Percentiles rank a stretch among this genome's conserved stretches.
phyloP scores from a whole-genome alignment of 176 grass and related monocot genomes.

The Zoysia japonica region DNA sequence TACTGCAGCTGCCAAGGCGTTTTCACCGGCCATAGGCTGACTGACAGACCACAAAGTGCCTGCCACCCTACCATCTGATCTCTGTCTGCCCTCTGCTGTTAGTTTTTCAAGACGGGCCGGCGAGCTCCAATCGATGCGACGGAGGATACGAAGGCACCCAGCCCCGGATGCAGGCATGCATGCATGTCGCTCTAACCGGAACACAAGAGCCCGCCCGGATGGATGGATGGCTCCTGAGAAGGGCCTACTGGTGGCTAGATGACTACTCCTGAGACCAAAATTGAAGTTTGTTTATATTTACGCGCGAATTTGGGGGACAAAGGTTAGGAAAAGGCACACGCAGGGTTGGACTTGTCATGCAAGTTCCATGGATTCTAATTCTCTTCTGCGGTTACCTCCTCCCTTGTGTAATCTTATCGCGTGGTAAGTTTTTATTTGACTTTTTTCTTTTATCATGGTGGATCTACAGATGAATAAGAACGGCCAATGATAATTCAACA shows the following conservation, averaged over 20 bases:
- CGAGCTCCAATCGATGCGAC: conserved; percentile 16
- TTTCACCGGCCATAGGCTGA: conserved; percentile 36
- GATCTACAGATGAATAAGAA: too few species aligned
- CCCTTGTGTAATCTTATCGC: neutral
- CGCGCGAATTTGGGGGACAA: neutral
- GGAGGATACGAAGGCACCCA: neutral
- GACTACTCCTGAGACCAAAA: neutral
- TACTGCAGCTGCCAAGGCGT: conserved; percentile 13
- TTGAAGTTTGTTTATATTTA: conserved; percentile 7
- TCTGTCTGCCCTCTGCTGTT: conserved; percentile 1
- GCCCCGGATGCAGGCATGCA: conserved; percentile 5
- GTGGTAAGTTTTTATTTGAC: too few species aligned
- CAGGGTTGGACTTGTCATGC: conserved; percentile 26
- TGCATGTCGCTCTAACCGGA: conserved; percentile 35
- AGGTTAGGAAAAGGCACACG: neutral
- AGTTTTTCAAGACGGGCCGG: conserved; percentile 17
- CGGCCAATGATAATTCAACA: too few species aligned
- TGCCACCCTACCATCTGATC: conserved; percentile 29
- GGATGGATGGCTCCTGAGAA: neutral
- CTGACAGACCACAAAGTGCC: conserved; percentile 47
- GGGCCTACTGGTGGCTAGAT: neutral
- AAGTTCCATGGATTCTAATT: conserved; percentile 9
- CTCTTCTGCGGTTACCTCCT: neutral
- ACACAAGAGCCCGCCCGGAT: neutral
- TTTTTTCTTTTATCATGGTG: neutral